Evolutionary conservation across 441 rosid genomes (phyloP).

Genomic region (Gossypium gossypioides): DNA sequence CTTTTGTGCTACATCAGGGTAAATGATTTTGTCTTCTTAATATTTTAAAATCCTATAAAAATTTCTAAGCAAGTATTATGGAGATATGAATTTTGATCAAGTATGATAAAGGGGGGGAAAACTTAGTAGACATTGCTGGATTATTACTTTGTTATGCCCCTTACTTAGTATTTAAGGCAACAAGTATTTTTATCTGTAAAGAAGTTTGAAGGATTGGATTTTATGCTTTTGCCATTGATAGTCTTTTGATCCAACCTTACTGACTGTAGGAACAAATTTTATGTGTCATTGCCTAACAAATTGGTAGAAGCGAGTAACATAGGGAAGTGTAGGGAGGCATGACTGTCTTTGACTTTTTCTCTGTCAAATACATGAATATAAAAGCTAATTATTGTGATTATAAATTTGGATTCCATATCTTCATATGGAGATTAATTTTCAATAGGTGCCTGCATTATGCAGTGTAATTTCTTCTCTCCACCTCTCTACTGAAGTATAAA

Average conservation of each 20-base stretch:
- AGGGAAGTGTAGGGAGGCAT: neutral
- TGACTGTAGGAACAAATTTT: neutral
- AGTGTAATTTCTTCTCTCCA: neutral
- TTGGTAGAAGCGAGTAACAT: neutral
- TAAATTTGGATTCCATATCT: neutral
- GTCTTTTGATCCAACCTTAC: neutral
- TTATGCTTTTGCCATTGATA: neutral
- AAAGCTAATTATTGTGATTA: neutral
- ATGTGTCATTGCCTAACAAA: neutral
- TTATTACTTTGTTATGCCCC: neutral
- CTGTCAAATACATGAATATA: neutral
- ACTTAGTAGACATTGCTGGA: neutral
- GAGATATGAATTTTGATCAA: neutral
- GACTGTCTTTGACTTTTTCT: neutral
- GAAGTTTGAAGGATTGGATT: neutral
- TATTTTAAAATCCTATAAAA: neutral
- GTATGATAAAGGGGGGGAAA: neutral
- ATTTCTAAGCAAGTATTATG: neutral
- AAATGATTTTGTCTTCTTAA: neutral
- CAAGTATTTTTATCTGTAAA: neutral
- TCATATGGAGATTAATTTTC: neutral
- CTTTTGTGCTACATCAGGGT: neutral
- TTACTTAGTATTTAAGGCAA: neutral
- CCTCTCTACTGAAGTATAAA: neutral
- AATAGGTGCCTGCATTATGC: neutral